Evolutionary conservation across 139 green algal species (phyloP), one percentile per base, ranked within the genome.

Genomic region (Chlamydomonas sp.): DNA sequence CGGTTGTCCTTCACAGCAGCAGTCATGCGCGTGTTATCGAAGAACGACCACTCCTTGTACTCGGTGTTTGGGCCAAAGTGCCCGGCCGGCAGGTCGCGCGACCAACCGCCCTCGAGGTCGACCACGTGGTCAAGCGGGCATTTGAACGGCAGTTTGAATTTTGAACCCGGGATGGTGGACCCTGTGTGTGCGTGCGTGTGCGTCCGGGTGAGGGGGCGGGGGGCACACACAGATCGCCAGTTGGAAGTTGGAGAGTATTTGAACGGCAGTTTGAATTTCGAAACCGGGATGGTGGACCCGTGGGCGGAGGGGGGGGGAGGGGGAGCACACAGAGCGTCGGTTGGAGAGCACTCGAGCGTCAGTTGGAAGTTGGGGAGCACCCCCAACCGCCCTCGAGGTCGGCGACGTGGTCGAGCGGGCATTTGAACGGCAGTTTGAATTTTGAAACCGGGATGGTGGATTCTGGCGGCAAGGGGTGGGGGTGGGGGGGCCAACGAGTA

Each of bases 111-210:
- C 72, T 95, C 90, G 31, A 97, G 76, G 59, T 96, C 88, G 4
- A 97, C 73, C 29, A 97, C 73, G 65, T 97, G 92, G 76, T 97
- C 92, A 28, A 90, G 66, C 2, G 92, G 92, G 78, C 88, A 95
- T 5, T 65, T 43, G 72, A 93, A 96, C 2, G 92, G 92, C 69
- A 94, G 79, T 3, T 83, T 58, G 60, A 91, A 85, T 10, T 66
- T 48, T 1, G 85, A 88, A 24, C 92, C 92, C 1, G 89, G 88
- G n/a, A 97, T 88, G n/a, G n/a, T n/a, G n/a, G n/a, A n/a, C n/a
- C n/a, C n/a, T n/a, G n/a, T n/a, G n/a, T n/a, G n/a, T n/a, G n/a
- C n/a, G n/a, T n/a, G n/a, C n/a, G n/a, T n/a, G n/a, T n/a, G n/a
- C n/a, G n/a, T n/a, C n/a, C n/a, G n/a, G n/a, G n/a, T n/a, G n/a